Conservation (phyloP, 192 early-diverging fungal genomes). For the Phycomyces nitens region DNA sequence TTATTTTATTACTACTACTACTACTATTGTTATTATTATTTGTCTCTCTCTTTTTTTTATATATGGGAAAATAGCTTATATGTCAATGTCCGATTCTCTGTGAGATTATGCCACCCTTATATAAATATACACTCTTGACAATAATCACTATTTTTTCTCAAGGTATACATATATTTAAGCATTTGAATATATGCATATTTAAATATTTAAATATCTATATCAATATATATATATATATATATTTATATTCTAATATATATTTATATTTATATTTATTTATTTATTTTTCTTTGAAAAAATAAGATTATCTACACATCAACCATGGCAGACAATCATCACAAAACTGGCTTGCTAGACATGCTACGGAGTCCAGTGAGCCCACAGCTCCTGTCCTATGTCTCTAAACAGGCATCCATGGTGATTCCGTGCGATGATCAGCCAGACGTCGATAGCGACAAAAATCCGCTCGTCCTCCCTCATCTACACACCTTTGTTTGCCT, state of each 20-base stretch:
- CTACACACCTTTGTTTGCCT: conserved; percentile 61
- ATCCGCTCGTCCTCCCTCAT: conserved; percentile 45
- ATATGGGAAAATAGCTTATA: background rate
- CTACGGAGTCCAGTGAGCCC: conserved; percentile 15
- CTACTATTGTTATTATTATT: conserved; percentile 5
- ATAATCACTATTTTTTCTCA: too few species aligned
- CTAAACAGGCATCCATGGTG: conserved; percentile 18
- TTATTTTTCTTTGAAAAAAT: too few species aligned
- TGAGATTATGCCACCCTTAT: too few species aligned
- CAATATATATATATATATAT: too few species aligned
- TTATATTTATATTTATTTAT: too few species aligned
- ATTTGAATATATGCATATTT: too few species aligned
- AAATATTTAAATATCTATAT: too few species aligned
- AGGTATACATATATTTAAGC: too few species aligned
- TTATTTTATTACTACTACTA: conserved; percentile 11
- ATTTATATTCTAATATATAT: too few species aligned
- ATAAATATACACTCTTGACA: background rate
- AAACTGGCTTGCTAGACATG: conserved; percentile 2
- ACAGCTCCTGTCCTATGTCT: conserved; percentile 13
- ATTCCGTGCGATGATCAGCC: conserved; percentile 22
- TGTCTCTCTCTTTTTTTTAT: conserved; percentile 3
- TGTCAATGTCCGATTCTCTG: too few species aligned
- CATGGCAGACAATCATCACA: background rate
- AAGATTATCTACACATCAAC: too few species aligned
- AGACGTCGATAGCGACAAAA: background rate